These are phyloP conservation scores for Phyllostachys edulis DNA, from an alignment of 176 grass and related monocot genomes.

Conservation along the genomic window DNA sequence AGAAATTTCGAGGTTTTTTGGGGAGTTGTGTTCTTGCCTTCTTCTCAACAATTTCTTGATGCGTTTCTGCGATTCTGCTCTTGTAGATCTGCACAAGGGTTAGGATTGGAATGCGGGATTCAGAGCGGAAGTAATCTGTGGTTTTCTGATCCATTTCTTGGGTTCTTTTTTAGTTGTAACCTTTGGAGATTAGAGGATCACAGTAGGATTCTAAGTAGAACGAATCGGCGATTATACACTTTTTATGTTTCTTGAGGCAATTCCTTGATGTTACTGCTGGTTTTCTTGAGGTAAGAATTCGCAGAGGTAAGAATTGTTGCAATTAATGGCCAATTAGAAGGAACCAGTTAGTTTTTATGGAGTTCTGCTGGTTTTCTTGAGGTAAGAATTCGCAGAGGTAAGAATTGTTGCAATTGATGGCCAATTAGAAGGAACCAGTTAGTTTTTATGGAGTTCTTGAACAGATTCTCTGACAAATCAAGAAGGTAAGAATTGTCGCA, in stretches of 20 bases:
- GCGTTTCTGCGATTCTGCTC: too few relatives aligned
- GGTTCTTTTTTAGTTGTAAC: neutral
- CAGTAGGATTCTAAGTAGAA: neutral
- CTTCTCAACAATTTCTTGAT: too few relatives aligned
- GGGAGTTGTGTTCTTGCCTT: too few relatives aligned
- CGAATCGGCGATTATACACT: neutral
- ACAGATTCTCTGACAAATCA: slow-evolving; percentile 88
- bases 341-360: slow-evolving; percentile 60
- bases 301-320: too few relatives aligned
- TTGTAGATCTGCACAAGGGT: too few relatives aligned
- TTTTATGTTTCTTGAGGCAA: neutral
- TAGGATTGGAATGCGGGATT: neutral
- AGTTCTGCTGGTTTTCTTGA: slow-evolving; percentile 58
- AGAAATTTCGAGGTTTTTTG: too few relatives aligned
- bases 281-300: neutral
- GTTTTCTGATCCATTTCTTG: neutral
- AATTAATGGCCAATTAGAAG: too few relatives aligned
- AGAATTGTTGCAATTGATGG: too few relatives aligned
- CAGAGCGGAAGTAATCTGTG: neutral
- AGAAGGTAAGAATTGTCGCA: slow-evolving; percentile 24
- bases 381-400: too few relatives aligned
- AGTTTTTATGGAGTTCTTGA: slow-evolving; percentile 78
- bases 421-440: slow-evolving; percentile 23
- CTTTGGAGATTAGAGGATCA: neutral
- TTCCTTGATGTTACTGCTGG: neutral